These are phyloP conservation scores for Chalciporus chontae DNA, from an alignment of 768 basidiomycete species.

Conservation along the genomic window DNA sequence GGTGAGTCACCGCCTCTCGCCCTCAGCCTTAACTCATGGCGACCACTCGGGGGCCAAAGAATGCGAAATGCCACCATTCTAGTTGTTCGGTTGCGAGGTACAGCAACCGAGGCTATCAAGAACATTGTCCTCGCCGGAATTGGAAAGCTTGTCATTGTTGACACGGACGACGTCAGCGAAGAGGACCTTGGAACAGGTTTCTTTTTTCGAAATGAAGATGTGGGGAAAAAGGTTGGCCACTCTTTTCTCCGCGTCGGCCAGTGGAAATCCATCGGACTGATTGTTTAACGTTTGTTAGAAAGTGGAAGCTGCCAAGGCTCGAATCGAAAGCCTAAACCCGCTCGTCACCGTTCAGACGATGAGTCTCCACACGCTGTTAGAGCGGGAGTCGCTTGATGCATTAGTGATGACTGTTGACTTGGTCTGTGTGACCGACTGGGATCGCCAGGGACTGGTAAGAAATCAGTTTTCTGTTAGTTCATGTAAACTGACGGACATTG, in stretches of 20 bases:
- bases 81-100: slow-evolving; percentile 71
- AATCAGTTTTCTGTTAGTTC: slow-evolving; percentile 1
- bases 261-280: slow-evolving; percentile 38
- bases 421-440: slow-evolving; percentile 83
- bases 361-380: slow-evolving; percentile 45
- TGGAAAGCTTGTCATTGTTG: slow-evolving; percentile 82
- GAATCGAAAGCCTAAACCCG: slow-evolving; percentile 89
- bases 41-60: slow-evolving; percentile 38
- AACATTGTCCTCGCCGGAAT: slow-evolving; percentile 97
- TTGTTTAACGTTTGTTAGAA: slow-evolving; percentile 47
- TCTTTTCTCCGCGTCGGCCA: slow-evolving; percentile 31
- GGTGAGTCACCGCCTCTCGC: slow-evolving; percentile 42
- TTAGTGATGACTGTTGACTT: slow-evolving; percentile 71
- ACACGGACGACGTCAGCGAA: slow-evolving; percentile 67
- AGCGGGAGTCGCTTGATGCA: slow-evolving; percentile 50
- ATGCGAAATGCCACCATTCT: slow-evolving; percentile 94
- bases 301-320: slow-evolving; percentile 77
- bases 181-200: slow-evolving; percentile 92
- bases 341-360: slow-evolving; percentile 79
- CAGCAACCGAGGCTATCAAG: slow-evolving; percentile 93
- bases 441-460: slow-evolving; percentile 68
- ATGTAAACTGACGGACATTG: slow-evolving; percentile 5
- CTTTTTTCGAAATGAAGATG: slow-evolving; percentile 90
- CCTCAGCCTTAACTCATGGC: slow-evolving; percentile 2
- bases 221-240: slow-evolving; percentile 72